Evolutionary conservation across 306 rosid genomes (phyloP).

Genomic region (Lathyrus tuberosus): DNA sequence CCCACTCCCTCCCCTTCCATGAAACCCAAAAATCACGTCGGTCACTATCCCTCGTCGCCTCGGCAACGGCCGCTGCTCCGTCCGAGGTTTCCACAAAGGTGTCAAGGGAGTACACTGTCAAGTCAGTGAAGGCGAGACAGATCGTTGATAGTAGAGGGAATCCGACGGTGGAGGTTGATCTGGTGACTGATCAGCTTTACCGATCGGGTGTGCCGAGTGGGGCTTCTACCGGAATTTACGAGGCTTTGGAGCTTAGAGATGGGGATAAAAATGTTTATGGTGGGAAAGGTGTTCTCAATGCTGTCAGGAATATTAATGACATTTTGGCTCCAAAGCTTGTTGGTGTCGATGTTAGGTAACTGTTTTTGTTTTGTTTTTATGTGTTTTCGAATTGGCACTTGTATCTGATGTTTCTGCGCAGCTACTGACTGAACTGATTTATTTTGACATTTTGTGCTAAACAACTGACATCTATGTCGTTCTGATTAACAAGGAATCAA

Average conservation of each 20-base stretch:
- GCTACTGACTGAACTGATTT: no score
- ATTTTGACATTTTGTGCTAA: background rate
- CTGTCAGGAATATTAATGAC: slow-evolving; percentile 79
- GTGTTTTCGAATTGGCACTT: background rate
- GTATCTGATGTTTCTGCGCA: background rate
- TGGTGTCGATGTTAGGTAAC: slow-evolving; percentile 86
- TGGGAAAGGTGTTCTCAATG: slow-evolving; percentile 91
- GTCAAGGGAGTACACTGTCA: slow-evolving; percentile 52
- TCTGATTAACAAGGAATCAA: slow-evolving; percentile 66
- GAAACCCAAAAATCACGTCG: slow-evolving; percentile 29
- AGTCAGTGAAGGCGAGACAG: slow-evolving; percentile 91
- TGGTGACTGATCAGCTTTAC: slow-evolving; percentile 74
- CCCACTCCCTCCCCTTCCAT: slow-evolving; percentile 41
- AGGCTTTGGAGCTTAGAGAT: slow-evolving; percentile 96
- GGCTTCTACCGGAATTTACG: slow-evolving; percentile 96
- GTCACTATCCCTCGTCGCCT: slow-evolving; percentile 48
- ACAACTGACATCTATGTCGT: slow-evolving; percentile 31
- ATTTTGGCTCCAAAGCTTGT: slow-evolving; percentile 79
- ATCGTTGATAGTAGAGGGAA: slow-evolving; percentile 94
- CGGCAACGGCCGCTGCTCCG: slow-evolving; percentile 54
- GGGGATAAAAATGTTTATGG: slow-evolving; percentile 80
- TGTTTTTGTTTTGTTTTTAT: background rate
- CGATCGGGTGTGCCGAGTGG: slow-evolving; percentile 98
- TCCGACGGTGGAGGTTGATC: slow-evolving; percentile 98
- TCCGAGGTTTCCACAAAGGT: slow-evolving; percentile 33